phyloP scores from a whole-genome alignment of 108 stramenopile species.

The Cyclotella baltica region DNA sequence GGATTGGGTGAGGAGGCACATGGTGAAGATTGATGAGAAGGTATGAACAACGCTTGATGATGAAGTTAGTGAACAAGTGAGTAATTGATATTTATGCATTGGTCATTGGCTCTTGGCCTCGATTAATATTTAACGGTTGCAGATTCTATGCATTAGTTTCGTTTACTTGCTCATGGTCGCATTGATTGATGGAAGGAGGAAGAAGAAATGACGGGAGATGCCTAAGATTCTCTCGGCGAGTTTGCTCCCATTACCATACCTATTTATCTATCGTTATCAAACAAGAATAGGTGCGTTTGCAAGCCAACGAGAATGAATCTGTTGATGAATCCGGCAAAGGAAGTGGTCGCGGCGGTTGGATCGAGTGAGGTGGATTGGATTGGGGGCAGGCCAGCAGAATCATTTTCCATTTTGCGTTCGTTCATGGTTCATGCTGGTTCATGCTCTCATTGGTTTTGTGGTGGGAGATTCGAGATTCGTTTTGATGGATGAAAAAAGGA shows the following conservation, averaged over 20 bases:
- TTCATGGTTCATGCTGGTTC: no score
- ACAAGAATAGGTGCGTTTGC: background rate
- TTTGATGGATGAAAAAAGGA: no score
- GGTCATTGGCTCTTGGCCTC: background rate
- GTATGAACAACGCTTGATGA: background rate
- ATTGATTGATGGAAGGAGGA: background rate
- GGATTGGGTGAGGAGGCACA: background rate
- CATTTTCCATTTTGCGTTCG: no score
- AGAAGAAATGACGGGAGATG: background rate
- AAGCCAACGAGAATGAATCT: no score
- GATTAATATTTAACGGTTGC: no score
- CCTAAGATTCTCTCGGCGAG: background rate
- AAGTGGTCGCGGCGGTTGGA: no score
- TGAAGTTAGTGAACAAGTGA: background rate
- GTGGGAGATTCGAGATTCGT: no score
- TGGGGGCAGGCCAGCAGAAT: no score
- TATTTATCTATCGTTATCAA: background rate
- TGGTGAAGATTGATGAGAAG: background rate
- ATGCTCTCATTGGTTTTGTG: no score
- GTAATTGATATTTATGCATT: background rate
- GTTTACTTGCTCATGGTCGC: background rate
- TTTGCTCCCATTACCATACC: no score
- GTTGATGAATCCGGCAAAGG: no score
- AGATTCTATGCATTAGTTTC: background rate
- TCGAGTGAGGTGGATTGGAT: no score